These are phyloP conservation scores for Aleurites moluccanus DNA, from an alignment of 441 rosid genomes.

Conservation along the genomic window DNA sequence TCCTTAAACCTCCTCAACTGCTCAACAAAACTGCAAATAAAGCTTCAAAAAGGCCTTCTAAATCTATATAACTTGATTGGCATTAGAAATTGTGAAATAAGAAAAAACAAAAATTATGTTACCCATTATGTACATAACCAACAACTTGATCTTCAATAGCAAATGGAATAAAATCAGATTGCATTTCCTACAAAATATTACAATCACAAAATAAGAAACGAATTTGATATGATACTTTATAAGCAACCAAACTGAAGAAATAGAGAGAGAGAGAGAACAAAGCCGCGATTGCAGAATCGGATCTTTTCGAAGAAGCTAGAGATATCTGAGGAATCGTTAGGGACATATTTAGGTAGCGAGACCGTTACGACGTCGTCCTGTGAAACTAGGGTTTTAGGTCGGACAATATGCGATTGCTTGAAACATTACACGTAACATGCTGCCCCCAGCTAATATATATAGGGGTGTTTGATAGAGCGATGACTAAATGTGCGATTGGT, in stretches of 20 bases:
- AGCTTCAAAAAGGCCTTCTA: background rate
- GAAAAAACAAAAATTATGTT: background rate
- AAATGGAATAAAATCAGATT: constrained; percentile 55
- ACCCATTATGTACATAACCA: constrained; percentile 59
- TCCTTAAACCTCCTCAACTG: constrained; percentile 55
- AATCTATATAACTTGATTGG: background rate
- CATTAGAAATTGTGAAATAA: background rate
- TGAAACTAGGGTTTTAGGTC: constrained; percentile 26
- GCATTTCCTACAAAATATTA: constrained; percentile 44
- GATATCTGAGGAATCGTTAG: constrained; percentile 41
- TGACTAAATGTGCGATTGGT: too few relatives aligned
- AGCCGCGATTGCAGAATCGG: constrained; percentile 59
- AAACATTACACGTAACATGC: too few relatives aligned
- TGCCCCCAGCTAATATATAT: too few relatives aligned
- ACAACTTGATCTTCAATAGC: constrained; percentile 46
- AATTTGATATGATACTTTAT: background rate
- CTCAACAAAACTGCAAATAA: constrained; percentile 53
- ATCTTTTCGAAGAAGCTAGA: constrained; percentile 53
- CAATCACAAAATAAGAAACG: background rate
- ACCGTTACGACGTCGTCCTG: constrained; percentile 50
- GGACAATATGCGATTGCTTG: too few relatives aligned
- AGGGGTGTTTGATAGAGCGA: too few relatives aligned
- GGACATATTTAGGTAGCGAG: constrained; percentile 36
- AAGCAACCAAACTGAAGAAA: background rate
- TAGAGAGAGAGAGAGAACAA: constrained; percentile 29